These are phyloP conservation scores for Diutina mesorugosa DNA, from an alignment of 1,139 yeast species.

Conservation along the genomic window DNA sequence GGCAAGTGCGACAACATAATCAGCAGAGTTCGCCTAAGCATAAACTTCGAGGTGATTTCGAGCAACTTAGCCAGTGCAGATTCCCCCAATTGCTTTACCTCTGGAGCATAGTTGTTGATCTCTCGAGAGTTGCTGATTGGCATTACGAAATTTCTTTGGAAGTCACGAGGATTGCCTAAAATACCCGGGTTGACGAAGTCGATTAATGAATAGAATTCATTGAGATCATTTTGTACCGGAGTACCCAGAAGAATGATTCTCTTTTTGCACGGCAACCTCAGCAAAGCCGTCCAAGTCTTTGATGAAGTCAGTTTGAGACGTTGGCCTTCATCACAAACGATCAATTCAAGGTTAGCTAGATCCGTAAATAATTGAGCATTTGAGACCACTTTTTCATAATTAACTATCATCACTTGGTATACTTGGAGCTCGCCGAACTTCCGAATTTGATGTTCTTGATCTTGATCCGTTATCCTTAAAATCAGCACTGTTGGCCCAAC, in stretches of 20 bases:
- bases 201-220: slow-evolving; percentile 69
- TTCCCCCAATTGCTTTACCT: slow-evolving; percentile 42
- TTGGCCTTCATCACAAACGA: slow-evolving; percentile 95
- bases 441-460: slow-evolving; percentile 37
- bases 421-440: slow-evolving; percentile 59
- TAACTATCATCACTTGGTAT: slow-evolving; percentile 72
- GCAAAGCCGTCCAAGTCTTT: slow-evolving; percentile 55
- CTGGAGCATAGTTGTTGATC: slow-evolving; percentile 45
- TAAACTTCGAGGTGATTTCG: slow-evolving; percentile 49
- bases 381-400: slow-evolving; percentile 60
- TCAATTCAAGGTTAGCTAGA: slow-evolving; percentile 43
- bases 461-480: slow-evolving; percentile 39
- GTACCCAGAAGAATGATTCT: slow-evolving; percentile 77
- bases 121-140: slow-evolving; percentile 74
- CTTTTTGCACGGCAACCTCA: slow-evolving; percentile 38
- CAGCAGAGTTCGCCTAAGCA: slow-evolving; percentile 62
- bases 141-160: slow-evolving; percentile 51
- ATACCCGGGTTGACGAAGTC: slow-evolving; percentile 80
- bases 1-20: slow-evolving; percentile 58
- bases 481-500: slow-evolving; percentile 58
- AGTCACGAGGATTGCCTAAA: slow-evolving; percentile 49
- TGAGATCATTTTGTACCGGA: slow-evolving; percentile 86
- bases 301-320: slow-evolving; percentile 60
- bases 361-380: slow-evolving; percentile 24
- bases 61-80: slow-evolving; percentile 50